Percentiles rank a stretch among this genome's conserved stretches.
Evolutionary conservation across 306 rosid genomes (phyloP).

Genomic region (Inga oerstediana): DNA sequence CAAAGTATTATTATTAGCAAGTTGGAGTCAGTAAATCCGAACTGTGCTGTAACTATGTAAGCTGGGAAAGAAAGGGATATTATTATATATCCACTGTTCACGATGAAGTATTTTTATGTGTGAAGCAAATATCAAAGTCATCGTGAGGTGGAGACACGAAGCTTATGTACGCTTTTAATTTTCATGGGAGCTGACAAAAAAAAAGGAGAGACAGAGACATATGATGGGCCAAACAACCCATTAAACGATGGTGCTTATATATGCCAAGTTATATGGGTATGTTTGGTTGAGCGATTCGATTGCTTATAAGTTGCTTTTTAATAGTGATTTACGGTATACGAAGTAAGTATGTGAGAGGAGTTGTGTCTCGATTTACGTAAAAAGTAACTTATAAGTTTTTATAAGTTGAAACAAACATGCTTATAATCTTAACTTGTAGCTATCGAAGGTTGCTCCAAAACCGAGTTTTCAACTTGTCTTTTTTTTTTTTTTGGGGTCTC

Average conservation of each 20-base stretch:
- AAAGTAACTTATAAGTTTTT: too few species aligned
- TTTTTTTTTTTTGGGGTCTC: background rate
- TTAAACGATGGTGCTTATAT: background rate
- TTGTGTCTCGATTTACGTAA: too few species aligned
- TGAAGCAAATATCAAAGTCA: background rate
- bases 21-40: background rate
- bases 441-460: background rate
- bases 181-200: background rate
- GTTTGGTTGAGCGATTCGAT: too few species aligned
- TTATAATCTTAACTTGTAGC: too few species aligned
- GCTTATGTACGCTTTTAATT: background rate
- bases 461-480: background rate
- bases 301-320: too few species aligned
- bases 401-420: too few species aligned
- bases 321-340: too few species aligned
- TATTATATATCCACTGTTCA: background rate
- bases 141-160: background rate
- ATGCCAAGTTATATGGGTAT: too few species aligned
- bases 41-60: background rate
- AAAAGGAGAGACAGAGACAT: background rate
- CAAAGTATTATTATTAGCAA: background rate
- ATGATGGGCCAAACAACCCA: background rate
- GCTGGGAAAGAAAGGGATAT: background rate
- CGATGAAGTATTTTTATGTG: background rate
- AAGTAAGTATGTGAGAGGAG: too few species aligned